Base-by-base conservation (phyloP, 768 basidiomycete genomes). In the Solioccasus polychromus region DNA sequence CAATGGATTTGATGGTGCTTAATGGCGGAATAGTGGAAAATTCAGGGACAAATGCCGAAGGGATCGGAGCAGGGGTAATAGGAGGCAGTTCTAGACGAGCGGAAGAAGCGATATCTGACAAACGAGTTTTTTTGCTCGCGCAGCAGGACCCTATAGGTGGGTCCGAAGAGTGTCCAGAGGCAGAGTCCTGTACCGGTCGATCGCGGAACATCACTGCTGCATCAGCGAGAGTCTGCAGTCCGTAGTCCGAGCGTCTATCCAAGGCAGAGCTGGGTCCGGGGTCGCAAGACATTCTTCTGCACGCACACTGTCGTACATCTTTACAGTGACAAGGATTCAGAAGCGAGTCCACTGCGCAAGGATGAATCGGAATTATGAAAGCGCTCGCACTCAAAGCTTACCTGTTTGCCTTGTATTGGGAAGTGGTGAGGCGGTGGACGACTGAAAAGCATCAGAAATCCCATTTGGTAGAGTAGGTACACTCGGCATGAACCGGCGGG, bases 381-480 rank as follows among this genome's bases (percentile, higher is more conserved):
- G 31, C 4, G 5, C 2, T 20, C 17, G 17, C 6, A 22, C 25
- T 11, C 7, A 19, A 25, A 35, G 4, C 55, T 51, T 59, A 81
- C 81, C 79, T 68, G 68, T 69, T 59, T 78, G 79, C 39, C 77
- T 71, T 34, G 70, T 60, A 59, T 78, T 71, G 19, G 76, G 54
- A 25, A 71, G 67, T 12, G 54, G 47, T 19, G 60, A 44, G 29
- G 52, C 50, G 14, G 52, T 45, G 25, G 66, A 54, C 53, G 63
- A 39, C 61, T 58, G 51, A 59, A 66, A 26, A 36, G 73, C 72
- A 63, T 86, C 85, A 45, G 75, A 77, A 23, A 89, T 69, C 28
- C 87, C 87, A 52, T 89, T 88, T 9, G 87, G 87, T 30, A 89
- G 63, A 2, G 86, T 76, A 11, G 87, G 87, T 3, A 74, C 71